Conservation (phyloP, 2,329 filamentous ascomycete genomes). For the Trichoderma hamatum region DNA sequence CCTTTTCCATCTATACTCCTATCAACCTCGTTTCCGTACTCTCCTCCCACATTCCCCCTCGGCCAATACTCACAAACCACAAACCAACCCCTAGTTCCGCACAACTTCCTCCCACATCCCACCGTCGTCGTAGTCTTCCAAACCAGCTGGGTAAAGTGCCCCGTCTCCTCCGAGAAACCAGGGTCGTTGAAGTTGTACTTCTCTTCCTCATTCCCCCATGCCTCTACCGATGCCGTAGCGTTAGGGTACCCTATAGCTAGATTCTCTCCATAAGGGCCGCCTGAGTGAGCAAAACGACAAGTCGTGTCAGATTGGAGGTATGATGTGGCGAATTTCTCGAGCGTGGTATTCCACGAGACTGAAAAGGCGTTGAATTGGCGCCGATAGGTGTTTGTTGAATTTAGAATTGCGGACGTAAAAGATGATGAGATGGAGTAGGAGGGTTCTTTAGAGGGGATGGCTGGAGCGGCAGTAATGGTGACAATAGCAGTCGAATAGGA, state of each 20-base stretch:
- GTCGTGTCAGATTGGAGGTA: slow-evolving; percentile 49
- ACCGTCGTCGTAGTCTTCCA: slow-evolving; percentile 66
- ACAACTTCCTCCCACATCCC: slow-evolving; percentile 55
- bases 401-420: slow-evolving; percentile 61
- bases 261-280: slow-evolving; percentile 73
- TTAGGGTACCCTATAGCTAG: slow-evolving; percentile 69
- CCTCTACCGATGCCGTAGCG: slow-evolving; percentile 60
- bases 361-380: slow-evolving; percentile 60
- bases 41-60: slow-evolving; percentile 62
- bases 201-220: slow-evolving; percentile 61
- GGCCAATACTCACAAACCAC: slow-evolving; percentile 73
- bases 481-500: slow-evolving; percentile 25
- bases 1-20: background rate
- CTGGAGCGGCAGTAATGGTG: slow-evolving; percentile 41
- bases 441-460: slow-evolving; percentile 43
- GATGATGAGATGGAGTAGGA: slow-evolving; percentile 36
- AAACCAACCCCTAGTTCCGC: slow-evolving; percentile 60
- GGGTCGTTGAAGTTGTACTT: slow-evolving; percentile 62
- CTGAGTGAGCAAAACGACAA: slow-evolving; percentile 59
- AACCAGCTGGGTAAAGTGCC: slow-evolving; percentile 74
- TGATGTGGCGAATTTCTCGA: slow-evolving; percentile 56
- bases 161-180: slow-evolving; percentile 62
- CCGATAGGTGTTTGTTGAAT: slow-evolving; percentile 69
- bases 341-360: slow-evolving; percentile 67
- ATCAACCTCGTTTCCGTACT: slow-evolving; percentile 47